Conservation (phyloP, 2,329 filamentous ascomycete species). For the Pseudovirgaria hyperparasitica region DNA sequence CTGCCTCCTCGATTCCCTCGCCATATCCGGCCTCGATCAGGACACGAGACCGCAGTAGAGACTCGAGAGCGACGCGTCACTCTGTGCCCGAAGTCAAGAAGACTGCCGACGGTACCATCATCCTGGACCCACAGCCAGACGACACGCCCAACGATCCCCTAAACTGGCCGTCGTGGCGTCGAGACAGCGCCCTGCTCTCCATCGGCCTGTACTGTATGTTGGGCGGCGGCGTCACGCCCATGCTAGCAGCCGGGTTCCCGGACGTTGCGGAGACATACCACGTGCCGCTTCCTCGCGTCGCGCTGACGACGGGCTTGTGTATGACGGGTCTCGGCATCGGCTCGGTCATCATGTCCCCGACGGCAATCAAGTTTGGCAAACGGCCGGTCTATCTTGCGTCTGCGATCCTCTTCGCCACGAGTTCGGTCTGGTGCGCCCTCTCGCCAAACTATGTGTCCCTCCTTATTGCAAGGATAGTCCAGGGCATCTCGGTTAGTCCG, state of each 20-base stretch:
- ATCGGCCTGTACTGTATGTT: conserved; percentile 88
- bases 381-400: conserved; percentile 76
- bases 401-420: conserved; percentile 62
- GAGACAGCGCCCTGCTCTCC: conserved; percentile 67
- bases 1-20: conserved; percentile 41
- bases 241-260: conserved; percentile 81
- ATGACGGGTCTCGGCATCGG: conserved; percentile 89
- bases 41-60: conserved; percentile 1
- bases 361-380: conserved; percentile 83
- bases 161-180: conserved; percentile 76
- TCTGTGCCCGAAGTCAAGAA: conserved; percentile 48
- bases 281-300: conserved; percentile 59
- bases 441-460: conserved; percentile 66
- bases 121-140: conserved; percentile 84
- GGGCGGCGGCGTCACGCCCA: conserved; percentile 81
- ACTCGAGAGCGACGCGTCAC: no score
- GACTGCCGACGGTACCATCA: conserved; percentile 69
- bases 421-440: conserved; percentile 73
- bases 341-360: conserved; percentile 73
- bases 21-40: conserved; percentile 11
- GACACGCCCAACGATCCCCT: conserved; percentile 83
- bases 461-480: conserved; percentile 69
- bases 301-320: conserved; percentile 80
- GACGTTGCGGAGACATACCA: conserved; percentile 57
- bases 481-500: conserved; percentile 77